phyloP scores from a whole-genome alignment of 441 rosid species.

The Euphorbia corollata region DNA sequence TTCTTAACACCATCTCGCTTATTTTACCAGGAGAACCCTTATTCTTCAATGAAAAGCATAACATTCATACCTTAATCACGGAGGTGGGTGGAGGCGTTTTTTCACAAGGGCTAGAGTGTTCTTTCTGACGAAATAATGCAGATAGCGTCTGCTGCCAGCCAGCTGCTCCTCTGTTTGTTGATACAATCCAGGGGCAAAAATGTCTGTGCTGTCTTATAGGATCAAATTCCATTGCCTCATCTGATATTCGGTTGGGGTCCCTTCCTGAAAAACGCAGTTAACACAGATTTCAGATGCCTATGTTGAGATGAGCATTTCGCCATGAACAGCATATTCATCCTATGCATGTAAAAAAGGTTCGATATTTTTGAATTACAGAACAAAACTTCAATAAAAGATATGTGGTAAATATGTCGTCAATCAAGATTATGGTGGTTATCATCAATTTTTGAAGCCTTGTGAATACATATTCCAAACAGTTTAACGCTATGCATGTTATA shows the following conservation, averaged over 20 bases:
- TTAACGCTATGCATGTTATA: not conserved
- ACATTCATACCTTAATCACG: constrained; percentile 46
- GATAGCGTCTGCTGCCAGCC: constrained; percentile 81
- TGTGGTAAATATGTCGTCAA: not conserved
- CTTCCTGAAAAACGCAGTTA: constrained; percentile 33
- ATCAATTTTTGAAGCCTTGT: not conserved
- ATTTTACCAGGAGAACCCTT: not conserved
- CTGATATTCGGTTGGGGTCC: constrained; percentile 24
- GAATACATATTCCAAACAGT: not conserved
- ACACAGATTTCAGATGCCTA: not conserved
- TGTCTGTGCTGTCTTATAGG: constrained; percentile 85
- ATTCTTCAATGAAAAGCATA: not conserved
- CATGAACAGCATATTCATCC: constrained; percentile 14
- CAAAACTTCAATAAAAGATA: constrained; percentile 14
- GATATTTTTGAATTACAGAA: not conserved
- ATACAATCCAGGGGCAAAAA: constrained; percentile 90
- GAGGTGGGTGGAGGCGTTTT: constrained; percentile 45
- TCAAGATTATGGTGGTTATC: not conserved
- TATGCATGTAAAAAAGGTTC: constrained; percentile 5
- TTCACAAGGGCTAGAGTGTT: constrained; percentile 27
- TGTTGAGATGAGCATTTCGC: not conserved
- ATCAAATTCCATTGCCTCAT: constrained; percentile 65
- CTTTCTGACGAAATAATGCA: constrained; percentile 55
- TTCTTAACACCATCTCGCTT: not conserved
- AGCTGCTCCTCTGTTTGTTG: constrained; percentile 44